Percentiles rank a stretch among this genome's conserved stretches.
phyloP scores from a whole-genome alignment of 148 eudicot species.

The Rhododendron vialii region DNA sequence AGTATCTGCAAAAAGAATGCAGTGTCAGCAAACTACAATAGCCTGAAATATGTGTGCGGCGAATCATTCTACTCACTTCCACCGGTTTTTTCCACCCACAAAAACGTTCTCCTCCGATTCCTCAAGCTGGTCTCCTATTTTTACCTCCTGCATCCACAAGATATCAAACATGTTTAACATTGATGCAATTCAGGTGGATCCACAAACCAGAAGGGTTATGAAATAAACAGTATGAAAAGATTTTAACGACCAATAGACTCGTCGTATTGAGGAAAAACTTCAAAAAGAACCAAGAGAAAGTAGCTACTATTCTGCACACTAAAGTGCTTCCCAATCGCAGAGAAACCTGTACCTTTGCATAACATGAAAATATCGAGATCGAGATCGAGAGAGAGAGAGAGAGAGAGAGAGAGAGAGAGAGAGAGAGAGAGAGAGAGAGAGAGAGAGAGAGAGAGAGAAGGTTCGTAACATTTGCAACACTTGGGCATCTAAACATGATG shows the following conservation, averaged over 20 bases:
- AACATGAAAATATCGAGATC: neutral
- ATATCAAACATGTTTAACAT: neutral
- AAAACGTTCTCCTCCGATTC: constrained; percentile 90
- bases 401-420: neutral
- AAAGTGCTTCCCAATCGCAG: neutral
- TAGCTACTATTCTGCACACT: neutral
- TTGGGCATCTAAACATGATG: neutral
- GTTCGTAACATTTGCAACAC: neutral
- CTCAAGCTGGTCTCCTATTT: constrained; percentile 74
- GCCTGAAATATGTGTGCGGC: neutral
- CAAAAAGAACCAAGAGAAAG: neutral
- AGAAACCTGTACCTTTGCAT: neutral
- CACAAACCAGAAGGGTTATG: neutral
- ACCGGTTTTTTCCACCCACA: constrained; percentile 94
- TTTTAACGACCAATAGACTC: neutral
- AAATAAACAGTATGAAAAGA: neutral
- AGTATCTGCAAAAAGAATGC: constrained; percentile 50
- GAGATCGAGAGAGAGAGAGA: too few species aligned
- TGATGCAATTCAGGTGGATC: constrained; percentile 8
- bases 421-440: neutral
- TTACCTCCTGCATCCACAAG: constrained; percentile 64
- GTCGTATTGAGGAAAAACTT: neutral
- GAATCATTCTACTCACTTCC: constrained; percentile 68
- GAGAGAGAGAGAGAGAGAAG: too few species aligned
- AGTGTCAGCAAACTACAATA: neutral